A percentile compares a stretch with the other conserved stretches of the same genome.
These are phyloP conservation scores for Collybia sordida DNA, from an alignment of 768 basidiomycete species.

Conservation along the genomic window DNA sequence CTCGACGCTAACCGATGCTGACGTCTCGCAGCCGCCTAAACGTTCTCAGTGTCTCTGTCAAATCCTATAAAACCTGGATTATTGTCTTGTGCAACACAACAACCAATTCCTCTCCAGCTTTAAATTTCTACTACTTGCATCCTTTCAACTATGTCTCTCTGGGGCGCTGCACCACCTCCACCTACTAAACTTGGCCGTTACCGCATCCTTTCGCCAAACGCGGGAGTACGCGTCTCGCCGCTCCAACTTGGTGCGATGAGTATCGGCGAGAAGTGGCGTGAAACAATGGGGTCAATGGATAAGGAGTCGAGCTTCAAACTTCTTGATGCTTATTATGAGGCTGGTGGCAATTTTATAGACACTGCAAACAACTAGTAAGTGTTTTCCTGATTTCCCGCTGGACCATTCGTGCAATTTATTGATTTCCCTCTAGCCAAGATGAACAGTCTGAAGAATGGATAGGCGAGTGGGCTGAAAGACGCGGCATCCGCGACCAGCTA, in stretches of 20 bases:
- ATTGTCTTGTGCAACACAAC: too few relatives aligned
- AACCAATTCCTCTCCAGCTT: too few relatives aligned
- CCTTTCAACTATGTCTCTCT: too few relatives aligned
- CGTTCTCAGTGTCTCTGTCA: too few relatives aligned
- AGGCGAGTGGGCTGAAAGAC: constrained; percentile 45
- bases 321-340: constrained; percentile 37
- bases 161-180: constrained; percentile 17
- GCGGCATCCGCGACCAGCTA: constrained; percentile 42
- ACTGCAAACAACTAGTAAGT: constrained; percentile 37
- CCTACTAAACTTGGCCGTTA: constrained; percentile 32
- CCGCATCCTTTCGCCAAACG: constrained; percentile 34
- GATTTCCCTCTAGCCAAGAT: constrained; percentile 25
- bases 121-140: too few relatives aligned
- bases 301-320: constrained; percentile 34
- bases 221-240: constrained; percentile 48
- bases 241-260: constrained; percentile 47
- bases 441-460: constrained; percentile 41
- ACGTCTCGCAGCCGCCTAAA: too few relatives aligned
- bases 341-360: constrained; percentile 42
- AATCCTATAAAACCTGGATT: too few relatives aligned
- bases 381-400: too few relatives aligned
- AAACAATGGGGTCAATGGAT: constrained; percentile 20
- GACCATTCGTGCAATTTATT: too few relatives aligned
- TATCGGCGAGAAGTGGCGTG: constrained; percentile 44
- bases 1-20: too few relatives aligned